These are phyloP conservation scores for Malus orientalis DNA, from an alignment of 306 rosid genomes.

Conservation along the genomic window DNA sequence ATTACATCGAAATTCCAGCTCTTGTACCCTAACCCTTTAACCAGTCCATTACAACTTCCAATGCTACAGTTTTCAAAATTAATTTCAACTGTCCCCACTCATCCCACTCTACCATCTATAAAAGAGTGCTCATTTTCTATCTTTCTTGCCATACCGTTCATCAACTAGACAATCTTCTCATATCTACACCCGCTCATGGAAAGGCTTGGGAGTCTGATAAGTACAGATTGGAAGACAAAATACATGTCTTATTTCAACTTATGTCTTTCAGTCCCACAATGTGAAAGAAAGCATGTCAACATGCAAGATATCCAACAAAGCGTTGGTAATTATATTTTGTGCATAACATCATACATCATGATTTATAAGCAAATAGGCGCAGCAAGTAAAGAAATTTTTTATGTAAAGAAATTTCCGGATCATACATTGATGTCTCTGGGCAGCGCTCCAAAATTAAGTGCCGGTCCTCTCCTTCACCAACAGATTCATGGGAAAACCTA, in stretches of 20 bases:
- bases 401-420: background rate
- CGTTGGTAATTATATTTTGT: background rate
- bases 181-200: background rate
- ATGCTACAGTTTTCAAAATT: background rate
- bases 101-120: background rate
- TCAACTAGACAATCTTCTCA: background rate
- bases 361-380: background rate
- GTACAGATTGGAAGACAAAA: background rate
- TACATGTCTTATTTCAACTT: background rate
- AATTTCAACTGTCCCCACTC: background rate
- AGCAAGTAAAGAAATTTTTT: background rate
- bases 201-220: background rate
- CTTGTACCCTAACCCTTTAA: background rate
- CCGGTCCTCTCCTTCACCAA: constrained; percentile 95
- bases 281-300: background rate
- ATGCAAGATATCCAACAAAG: background rate
- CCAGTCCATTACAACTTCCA: background rate
- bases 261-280: background rate
- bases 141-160: background rate
- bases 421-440: constrained; percentile 81
- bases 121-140: background rate
- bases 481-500: constrained; percentile 87
- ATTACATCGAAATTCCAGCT: background rate
- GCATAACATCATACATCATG: background rate
- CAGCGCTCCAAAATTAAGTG: constrained; percentile 84